These are phyloP conservation scores for Fusarium hostae DNA, from an alignment of 2,329 filamentous ascomycete species.

Conservation along the genomic window DNA sequence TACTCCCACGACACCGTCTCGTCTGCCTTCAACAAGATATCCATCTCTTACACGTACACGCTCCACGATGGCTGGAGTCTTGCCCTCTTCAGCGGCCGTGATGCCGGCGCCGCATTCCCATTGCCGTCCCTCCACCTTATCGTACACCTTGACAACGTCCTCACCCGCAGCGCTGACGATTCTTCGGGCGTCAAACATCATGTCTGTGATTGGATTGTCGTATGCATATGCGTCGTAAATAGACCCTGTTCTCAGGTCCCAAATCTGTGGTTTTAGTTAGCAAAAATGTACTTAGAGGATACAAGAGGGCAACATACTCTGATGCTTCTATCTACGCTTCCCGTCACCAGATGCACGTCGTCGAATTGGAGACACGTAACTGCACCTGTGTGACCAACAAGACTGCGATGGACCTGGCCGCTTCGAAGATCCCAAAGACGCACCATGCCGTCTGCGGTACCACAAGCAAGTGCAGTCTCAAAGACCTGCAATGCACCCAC, in stretches of 20 bases:
- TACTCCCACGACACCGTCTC: slow-evolving; percentile 87
- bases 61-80: slow-evolving; percentile 77
- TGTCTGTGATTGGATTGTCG: slow-evolving; percentile 88
- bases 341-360: slow-evolving; percentile 93
- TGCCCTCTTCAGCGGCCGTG: slow-evolving; percentile 72
- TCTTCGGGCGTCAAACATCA: slow-evolving; percentile 94
- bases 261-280: slow-evolving; percentile 74
- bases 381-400: slow-evolving; percentile 94
- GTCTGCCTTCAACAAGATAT: slow-evolving; percentile 90
- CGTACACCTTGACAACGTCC: slow-evolving; percentile 96
- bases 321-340: slow-evolving; percentile 91
- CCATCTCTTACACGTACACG: slow-evolving; percentile 91
- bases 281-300: not conserved
- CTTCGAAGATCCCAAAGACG: slow-evolving; percentile 95
- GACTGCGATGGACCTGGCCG: slow-evolving; percentile 94
- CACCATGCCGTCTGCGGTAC: slow-evolving; percentile 97
- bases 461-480: slow-evolving; percentile 93
- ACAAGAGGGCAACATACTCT: slow-evolving; percentile 72
- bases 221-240: slow-evolving; percentile 98
- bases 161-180: slow-evolving; percentile 93
- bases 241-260: slow-evolving; percentile 95
- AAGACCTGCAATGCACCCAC: slow-evolving; percentile 96
- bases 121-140: slow-evolving; percentile 94
- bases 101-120: slow-evolving; percentile 95
- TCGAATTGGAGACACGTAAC: slow-evolving; percentile 97